These are phyloP conservation scores for Talaromyces sp. DNA, from an alignment of 2,329 filamentous ascomycete genomes.

Conservation along the genomic window DNA sequence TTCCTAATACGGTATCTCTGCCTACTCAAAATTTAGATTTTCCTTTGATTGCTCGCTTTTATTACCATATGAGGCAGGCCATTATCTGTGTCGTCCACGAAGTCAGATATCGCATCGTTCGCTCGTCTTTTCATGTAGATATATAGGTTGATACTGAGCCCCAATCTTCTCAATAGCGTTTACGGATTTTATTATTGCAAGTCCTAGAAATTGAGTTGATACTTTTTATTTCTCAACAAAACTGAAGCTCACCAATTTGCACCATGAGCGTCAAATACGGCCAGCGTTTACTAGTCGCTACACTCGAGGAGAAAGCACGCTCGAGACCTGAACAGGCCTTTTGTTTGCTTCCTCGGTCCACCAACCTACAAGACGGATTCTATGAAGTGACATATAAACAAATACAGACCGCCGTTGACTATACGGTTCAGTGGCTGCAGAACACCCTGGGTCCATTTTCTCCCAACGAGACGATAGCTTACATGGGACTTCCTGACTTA, in stretches of 20 bases:
- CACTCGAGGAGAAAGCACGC: slow-evolving; percentile 10
- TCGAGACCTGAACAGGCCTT: neutral
- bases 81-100: neutral
- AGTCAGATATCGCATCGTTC: no score
- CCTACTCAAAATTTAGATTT: no score
- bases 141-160: neutral
- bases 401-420: neutral
- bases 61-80: neutral
- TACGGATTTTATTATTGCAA: no score
- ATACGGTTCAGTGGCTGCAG: slow-evolving; percentile 3
- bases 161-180: no score
- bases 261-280: neutral
- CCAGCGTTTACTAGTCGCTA: neutral
- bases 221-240: no score
- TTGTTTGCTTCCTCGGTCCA: neutral
- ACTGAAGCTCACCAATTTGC: neutral
- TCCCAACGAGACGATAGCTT: slow-evolving; percentile 4
- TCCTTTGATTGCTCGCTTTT: neutral
- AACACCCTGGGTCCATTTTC: neutral
- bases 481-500: slow-evolving; percentile 4
- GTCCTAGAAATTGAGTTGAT: no score
- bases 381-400: neutral
- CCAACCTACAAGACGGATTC: slow-evolving; percentile 6
- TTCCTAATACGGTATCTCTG: neutral
- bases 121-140: no score